Conservation (phyloP, 148 eudicot species). For the Limonium bicolor region DNA sequence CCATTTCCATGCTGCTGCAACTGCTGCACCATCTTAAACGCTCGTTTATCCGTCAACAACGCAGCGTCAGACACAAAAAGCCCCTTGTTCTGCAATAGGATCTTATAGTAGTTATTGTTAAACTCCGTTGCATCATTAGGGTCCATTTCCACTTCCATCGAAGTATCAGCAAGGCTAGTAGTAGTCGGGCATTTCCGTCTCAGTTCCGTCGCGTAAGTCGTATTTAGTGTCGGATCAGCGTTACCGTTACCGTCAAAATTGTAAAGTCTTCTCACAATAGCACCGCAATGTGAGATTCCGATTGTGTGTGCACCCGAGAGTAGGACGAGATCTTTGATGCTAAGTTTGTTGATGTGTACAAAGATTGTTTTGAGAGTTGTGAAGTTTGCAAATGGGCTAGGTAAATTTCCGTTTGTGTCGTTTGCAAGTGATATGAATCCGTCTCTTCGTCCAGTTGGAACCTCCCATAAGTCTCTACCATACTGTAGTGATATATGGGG, state of each 20-base stretch:
- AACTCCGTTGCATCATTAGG: slow-evolving; percentile 26
- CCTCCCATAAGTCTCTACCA: slow-evolving; percentile 29
- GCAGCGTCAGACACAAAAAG: slow-evolving; percentile 44
- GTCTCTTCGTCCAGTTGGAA: slow-evolving; percentile 36
- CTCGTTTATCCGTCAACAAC: slow-evolving; percentile 22
- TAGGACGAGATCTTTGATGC: slow-evolving; percentile 7
- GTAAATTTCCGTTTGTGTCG: slow-evolving; percentile 19
- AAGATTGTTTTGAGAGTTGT: slow-evolving; percentile 11
- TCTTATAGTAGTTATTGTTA: slow-evolving; percentile 31
- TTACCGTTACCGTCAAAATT: slow-evolving; percentile 54
- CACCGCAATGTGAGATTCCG: slow-evolving; percentile 38
- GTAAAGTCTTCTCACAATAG: slow-evolving; percentile 28
- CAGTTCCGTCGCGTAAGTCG: slow-evolving; percentile 16
- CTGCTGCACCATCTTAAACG: slow-evolving; percentile 16
- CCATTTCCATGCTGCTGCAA: slow-evolving; percentile 14
- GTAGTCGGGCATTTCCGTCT: slow-evolving; percentile 17
- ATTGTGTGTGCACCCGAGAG: slow-evolving; percentile 31
- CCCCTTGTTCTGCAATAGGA: slow-evolving; percentile 30
- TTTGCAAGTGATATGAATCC: slow-evolving; percentile 24
- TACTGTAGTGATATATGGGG: not conserved
- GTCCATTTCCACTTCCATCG: slow-evolving; percentile 27
- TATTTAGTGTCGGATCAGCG: slow-evolving; percentile 32
- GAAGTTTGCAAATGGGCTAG: slow-evolving; percentile 27
- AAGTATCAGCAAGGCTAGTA: slow-evolving; percentile 2
- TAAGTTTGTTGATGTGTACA: slow-evolving; percentile 14